phyloP scores from a whole-genome alignment of 1,284 basidiomycete species.

The Grifola frondosa region DNA sequence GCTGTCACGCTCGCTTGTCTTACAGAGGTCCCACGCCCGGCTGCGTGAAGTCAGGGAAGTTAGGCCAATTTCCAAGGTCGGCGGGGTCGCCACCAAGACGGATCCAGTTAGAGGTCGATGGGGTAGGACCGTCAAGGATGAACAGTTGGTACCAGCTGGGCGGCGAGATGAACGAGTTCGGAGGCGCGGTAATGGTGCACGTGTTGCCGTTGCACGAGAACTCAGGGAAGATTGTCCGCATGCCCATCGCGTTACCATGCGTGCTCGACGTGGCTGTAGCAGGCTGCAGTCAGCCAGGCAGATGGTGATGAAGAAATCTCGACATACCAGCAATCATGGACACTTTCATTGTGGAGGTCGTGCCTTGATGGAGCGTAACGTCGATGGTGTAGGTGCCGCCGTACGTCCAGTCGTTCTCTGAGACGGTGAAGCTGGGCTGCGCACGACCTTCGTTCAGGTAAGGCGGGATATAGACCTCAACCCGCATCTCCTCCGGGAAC shows the following conservation, averaged over 20 bases:
- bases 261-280: constrained; percentile 66
- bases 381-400: constrained; percentile 50
- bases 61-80: constrained; percentile 65
- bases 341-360: constrained; percentile 53
- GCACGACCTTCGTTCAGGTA: constrained; percentile 60
- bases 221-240: constrained; percentile 65
- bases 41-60: constrained; percentile 57
- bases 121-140: constrained; percentile 71
- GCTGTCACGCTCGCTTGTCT: constrained; percentile 6
- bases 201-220: constrained; percentile 61
- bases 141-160: constrained; percentile 78
- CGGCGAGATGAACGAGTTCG: constrained; percentile 63
- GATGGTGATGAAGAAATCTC: background rate
- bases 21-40: constrained; percentile 46
- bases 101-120: constrained; percentile 69
- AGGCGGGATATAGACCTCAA: constrained; percentile 76
- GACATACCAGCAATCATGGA: constrained; percentile 61
- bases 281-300: constrained; percentile 5
- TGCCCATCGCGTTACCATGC: constrained; percentile 76
- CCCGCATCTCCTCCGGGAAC: constrained; percentile 68
- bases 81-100: constrained; percentile 74
- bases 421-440: constrained; percentile 59
- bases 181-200: constrained; percentile 69
- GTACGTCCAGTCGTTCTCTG: constrained; percentile 60
- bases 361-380: constrained; percentile 57